These are phyloP conservation scores for Hypoxylon fragiforme DNA, from an alignment of 495 filamentous ascomycete genomes.

Conservation along the genomic window DNA sequence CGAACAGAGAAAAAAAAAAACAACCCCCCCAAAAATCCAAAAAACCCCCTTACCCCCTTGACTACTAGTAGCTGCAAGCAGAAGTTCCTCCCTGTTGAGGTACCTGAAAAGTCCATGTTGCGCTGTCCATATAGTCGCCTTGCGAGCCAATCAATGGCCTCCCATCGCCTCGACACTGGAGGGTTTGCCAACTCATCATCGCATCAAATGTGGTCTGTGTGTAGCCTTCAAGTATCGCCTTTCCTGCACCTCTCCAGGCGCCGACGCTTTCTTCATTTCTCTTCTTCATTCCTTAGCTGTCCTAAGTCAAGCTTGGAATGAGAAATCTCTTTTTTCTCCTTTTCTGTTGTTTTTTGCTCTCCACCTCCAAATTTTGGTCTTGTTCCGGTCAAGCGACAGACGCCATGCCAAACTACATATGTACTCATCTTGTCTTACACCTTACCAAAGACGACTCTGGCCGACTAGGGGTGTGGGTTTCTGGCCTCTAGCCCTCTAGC, in stretches of 20 bases:
- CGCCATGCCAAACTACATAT: slow-evolving; percentile 13
- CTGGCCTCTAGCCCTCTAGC: slow-evolving; percentile 8
- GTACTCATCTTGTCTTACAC: slow-evolving; percentile 11
- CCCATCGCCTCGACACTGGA: slow-evolving; percentile 38
- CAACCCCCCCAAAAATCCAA: too few relatives aligned
- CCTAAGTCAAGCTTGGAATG: not conserved
- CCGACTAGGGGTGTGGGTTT: slow-evolving; percentile 22
- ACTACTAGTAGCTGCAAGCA: slow-evolving; percentile 22
- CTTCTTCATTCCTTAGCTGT: slow-evolving; percentile 13
- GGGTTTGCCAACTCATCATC: slow-evolving; percentile 50
- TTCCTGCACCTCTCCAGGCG: slow-evolving; percentile 33
- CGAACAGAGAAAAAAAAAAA: too few relatives aligned
- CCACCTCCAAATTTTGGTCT: not conserved
- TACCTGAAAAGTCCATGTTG: slow-evolving; percentile 43
- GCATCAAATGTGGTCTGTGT: slow-evolving; percentile 52
- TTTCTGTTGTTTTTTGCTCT: slow-evolving; percentile 5
- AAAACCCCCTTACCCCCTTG: slow-evolving; percentile 19
- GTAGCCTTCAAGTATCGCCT: slow-evolving; percentile 42
- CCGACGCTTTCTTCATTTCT: slow-evolving; percentile 19
- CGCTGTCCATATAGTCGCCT: slow-evolving; percentile 33
- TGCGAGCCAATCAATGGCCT: slow-evolving; percentile 39
- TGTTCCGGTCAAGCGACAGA: slow-evolving; percentile 21
- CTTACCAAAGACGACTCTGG: slow-evolving; percentile 10
- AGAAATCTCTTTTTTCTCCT: not conserved
- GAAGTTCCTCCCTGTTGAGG: slow-evolving; percentile 28